phyloP scores from a whole-genome alignment of 163 green algal genomes.

The Chlamydomonas reinhardtii region DNA sequence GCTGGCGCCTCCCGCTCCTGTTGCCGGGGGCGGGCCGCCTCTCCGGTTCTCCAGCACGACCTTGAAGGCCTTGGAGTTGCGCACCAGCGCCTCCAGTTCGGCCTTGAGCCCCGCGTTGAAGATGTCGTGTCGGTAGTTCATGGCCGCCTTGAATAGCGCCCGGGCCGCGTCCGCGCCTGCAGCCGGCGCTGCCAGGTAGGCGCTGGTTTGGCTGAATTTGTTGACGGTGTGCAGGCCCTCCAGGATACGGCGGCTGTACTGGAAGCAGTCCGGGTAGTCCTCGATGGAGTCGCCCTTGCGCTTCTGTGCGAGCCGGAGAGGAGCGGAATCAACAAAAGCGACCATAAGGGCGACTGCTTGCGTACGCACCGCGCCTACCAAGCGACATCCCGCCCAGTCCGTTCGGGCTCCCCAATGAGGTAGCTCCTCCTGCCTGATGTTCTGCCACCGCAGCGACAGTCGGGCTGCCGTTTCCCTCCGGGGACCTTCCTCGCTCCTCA shows the following conservation, averaged over 20 bases:
- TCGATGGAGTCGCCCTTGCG: conserved; percentile 63
- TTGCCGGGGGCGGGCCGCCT: not conserved
- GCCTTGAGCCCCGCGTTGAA: conserved; percentile 22
- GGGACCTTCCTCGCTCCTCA: not conserved
- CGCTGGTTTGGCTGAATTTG: conserved; percentile 45
- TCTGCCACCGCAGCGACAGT: too few species aligned
- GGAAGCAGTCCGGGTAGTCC: conserved; percentile 57
- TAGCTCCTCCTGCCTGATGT: too few species aligned
- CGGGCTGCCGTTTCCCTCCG: too few species aligned
- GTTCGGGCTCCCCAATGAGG: too few species aligned
- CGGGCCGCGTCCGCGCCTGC: conserved; percentile 5
- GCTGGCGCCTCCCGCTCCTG: too few species aligned
- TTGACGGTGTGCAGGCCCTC: conserved; percentile 59
- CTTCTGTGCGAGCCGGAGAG: conserved; percentile 17
- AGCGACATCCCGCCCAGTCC: too few species aligned
- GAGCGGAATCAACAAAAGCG: too few species aligned
- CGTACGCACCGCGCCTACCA: too few species aligned
- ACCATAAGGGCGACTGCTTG: too few species aligned
- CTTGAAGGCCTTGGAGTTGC: conserved; percentile 57
- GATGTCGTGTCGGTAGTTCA: conserved; percentile 69
- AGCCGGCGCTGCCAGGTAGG: conserved; percentile 3
- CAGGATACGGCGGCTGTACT: conserved; percentile 51
- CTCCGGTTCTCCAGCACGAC: conserved; percentile 54
- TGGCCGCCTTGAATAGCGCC: conserved; percentile 58
- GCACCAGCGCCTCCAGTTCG: conserved; percentile 56